A percentile compares a stretch with the other conserved stretches of the same genome.
phyloP scores from a whole-genome alignment of 441 rosid genomes.

The Aleurites moluccanus region DNA sequence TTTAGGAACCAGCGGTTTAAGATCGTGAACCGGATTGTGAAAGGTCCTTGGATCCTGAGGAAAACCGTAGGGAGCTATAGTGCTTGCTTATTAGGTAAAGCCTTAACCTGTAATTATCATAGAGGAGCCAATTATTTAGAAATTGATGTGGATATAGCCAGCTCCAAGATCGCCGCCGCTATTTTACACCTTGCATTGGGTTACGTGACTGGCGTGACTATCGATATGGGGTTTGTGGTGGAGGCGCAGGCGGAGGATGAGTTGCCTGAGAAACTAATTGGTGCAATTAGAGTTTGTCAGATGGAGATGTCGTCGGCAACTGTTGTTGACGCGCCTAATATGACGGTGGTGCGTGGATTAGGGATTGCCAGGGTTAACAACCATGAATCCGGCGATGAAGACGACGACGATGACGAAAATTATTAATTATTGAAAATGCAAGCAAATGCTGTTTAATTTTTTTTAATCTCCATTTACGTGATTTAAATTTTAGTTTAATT shows the following conservation, averaged over 20 bases:
- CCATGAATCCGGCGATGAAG: conserved; percentile 41
- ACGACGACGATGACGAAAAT: conserved; percentile 21
- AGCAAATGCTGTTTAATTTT: background rate
- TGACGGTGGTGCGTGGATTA: conserved; percentile 33
- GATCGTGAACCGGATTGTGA: conserved; percentile 63
- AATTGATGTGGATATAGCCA: conserved; percentile 71
- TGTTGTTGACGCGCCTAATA: conserved; percentile 37
- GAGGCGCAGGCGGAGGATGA: conserved; percentile 71
- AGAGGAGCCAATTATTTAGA: conserved; percentile 72
- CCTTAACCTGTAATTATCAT: conserved; percentile 57
- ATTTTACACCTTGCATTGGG: conserved; percentile 52
- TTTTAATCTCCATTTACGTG: background rate
- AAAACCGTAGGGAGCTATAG: conserved; percentile 67
- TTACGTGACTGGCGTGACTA: conserved; percentile 47
- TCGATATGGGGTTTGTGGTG: conserved; percentile 72
- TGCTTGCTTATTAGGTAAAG: conserved; percentile 65
- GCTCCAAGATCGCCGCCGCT: conserved; percentile 56
- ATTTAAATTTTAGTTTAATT: background rate
- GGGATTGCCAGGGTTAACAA: conserved; percentile 69
- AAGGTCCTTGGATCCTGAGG: conserved; percentile 82
- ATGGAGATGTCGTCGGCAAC: conserved; percentile 77
- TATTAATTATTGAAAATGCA: background rate
- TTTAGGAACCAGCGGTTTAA: conserved; percentile 70
- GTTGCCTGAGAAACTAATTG: conserved; percentile 77
- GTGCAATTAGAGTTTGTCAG: conserved; percentile 67